Evolutionary conservation across 2,329 filamentous ascomycete genomes (phyloP).

Genomic region (Fusarium brevicatenulatum): DNA sequence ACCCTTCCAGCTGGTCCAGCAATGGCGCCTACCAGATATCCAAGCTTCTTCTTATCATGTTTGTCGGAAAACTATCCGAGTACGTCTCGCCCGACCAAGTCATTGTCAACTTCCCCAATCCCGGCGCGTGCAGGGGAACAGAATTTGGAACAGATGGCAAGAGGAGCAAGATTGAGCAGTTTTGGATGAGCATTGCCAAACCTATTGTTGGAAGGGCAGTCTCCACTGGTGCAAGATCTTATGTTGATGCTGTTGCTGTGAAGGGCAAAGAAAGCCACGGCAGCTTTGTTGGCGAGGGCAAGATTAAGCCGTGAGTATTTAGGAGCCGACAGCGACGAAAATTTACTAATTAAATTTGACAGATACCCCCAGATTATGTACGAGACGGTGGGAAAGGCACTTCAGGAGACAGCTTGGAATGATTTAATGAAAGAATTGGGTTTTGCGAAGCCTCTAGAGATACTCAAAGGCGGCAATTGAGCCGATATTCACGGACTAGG

Average conservation of each 20-base stretch:
- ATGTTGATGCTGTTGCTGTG: conserved; percentile 37
- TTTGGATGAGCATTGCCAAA: conserved; percentile 21
- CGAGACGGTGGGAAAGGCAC: conserved; percentile 17
- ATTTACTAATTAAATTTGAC: background rate
- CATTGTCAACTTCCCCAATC: conserved; percentile 59
- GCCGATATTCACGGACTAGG: no score
- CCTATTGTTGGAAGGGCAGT: conserved; percentile 22
- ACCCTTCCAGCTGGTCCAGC: conserved; percentile 32
- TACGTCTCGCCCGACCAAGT: conserved; percentile 53
- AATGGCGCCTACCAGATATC: conserved; percentile 31
- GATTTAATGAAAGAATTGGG: conserved; percentile 39
- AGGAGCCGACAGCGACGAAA: background rate
- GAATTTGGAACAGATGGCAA: conserved; percentile 50
- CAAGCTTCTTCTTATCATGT: conserved; percentile 51
- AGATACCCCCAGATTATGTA: conserved; percentile 39
- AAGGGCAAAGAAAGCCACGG: conserved; percentile 41
- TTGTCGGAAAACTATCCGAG: conserved; percentile 50
- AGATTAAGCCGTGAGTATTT: conserved; percentile 39
- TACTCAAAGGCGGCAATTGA: conserved; percentile 7
- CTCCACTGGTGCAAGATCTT: conserved; percentile 34
- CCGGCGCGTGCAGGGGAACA: conserved; percentile 57
- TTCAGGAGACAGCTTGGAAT: conserved; percentile 36
- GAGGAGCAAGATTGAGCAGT: conserved; percentile 17
- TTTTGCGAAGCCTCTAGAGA: conserved; percentile 28
- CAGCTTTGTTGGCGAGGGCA: conserved; percentile 41